A percentile compares a stretch with the other conserved stretches of the same genome.
These are phyloP conservation scores for Codiaeum variegatum DNA, from an alignment of 441 rosid genomes.

Conservation along the genomic window DNA sequence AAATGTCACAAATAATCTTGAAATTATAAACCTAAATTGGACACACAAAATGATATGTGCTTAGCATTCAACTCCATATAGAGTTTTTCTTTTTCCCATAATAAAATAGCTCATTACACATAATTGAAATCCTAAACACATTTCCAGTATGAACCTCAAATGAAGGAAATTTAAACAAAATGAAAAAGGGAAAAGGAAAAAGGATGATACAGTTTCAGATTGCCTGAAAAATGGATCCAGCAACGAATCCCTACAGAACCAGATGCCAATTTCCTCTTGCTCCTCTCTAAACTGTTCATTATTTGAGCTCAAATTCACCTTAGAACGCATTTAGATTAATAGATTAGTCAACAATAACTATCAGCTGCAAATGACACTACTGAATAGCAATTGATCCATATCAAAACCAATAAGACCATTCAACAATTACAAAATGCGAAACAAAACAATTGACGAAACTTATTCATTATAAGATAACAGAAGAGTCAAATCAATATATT, in stretches of 20 bases:
- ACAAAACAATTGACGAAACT: too few species aligned
- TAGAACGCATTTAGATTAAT: too few species aligned
- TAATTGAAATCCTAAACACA: not conserved
- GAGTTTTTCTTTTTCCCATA: not conserved
- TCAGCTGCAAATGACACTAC: too few species aligned
- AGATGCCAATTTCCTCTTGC: slow-evolving; percentile 88
- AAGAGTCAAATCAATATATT: too few species aligned
- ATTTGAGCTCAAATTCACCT: too few species aligned
- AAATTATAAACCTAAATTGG: not conserved
- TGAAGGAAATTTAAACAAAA: not conserved
- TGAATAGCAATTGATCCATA: too few species aligned
- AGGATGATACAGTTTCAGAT: slow-evolving; percentile 75
- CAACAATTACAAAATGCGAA: too few species aligned
- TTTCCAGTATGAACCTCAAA: not conserved
- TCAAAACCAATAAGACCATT: too few species aligned
- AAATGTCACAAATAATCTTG: not conserved
- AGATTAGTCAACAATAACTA: too few species aligned
- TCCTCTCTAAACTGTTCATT: slow-evolving; percentile 87
- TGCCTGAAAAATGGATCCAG: slow-evolving; percentile 97
- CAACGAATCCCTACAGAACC: slow-evolving; percentile 80
- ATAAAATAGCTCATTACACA: not conserved
- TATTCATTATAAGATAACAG: too few species aligned
- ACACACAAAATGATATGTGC: not conserved
- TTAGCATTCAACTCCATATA: not conserved
- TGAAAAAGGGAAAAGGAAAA: not conserved